Evolutionary conservation across 1,284 basidiomycete genomes (phyloP), one percentile per base, ranked within the genome.

Genomic region (Limonomyces culmigenus): DNA sequence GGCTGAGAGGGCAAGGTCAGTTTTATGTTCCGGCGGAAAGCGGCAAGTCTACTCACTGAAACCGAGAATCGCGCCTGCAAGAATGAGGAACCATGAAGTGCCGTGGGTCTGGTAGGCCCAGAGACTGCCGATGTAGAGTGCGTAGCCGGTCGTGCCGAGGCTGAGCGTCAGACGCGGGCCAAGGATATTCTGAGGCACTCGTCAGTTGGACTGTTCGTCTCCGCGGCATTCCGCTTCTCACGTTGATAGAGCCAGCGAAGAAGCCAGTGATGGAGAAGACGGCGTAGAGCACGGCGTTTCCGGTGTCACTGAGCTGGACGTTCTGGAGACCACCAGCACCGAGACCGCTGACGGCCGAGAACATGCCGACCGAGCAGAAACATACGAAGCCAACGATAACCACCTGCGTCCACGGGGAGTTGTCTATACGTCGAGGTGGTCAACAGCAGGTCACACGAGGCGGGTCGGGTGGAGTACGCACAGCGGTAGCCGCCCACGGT

Each of bases 131-230:
- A 85, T 71, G 51, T 84, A 87, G 23, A 88, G 59, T 5, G 69
- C 61, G 48, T 83, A 85, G 8, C 78, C 79, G 4, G 60, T 51
- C 15, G 71, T 75, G 35, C 85, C 85, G 12, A 87, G 45, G 17
- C 75, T 58, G 13, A 89, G 70, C 0, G 83, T 84, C 10, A 74
- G 45, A 14, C 69, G 63, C 19, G 79, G 61, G n/a, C 85, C 85
- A 25, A 89, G 60, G 41, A 70, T 68, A 47, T 87, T 78, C 60
- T 83, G 74, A 53, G 85, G 17, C 79, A 75, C 21, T 78, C 81
- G 40, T 18, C 29, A 39, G 23, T 12, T 20, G 10, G n/a, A 18
- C 42, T 14, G 36, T 35, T 18, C 35, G 32, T 20, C 15, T 33
- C 37, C 21, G 13, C 14, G 36, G 35, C 27, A 40, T 15, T 20